phyloP scores from a whole-genome alignment of 768 basidiomycete genomes.

The Tubosaeta brunneosetosa region DNA sequence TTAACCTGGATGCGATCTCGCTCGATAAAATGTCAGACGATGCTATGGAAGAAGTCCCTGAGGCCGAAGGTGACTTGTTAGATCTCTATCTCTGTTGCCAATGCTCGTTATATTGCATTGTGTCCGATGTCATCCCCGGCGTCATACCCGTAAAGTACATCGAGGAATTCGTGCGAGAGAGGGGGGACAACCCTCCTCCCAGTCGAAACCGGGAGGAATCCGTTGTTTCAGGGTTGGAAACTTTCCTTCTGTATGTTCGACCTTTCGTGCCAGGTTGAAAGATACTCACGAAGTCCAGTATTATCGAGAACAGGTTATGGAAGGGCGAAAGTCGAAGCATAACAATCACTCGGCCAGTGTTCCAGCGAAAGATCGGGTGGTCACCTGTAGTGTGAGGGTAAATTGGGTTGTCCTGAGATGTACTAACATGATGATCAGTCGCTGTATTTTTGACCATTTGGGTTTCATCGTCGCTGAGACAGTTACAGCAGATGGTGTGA shows the following conservation, averaged over 20 bases:
- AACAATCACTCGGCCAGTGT: constrained; percentile 48
- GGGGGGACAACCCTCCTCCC: constrained; percentile 48
- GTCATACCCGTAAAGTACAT: constrained; percentile 60
- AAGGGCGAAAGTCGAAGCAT: constrained; percentile 58
- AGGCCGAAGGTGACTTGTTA: constrained; percentile 51
- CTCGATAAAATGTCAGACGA: constrained; percentile 25
- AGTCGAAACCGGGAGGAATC: constrained; percentile 54
- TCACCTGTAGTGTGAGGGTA: constrained; percentile 49
- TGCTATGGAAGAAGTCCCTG: constrained; percentile 29
- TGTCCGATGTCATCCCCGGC: constrained; percentile 66
- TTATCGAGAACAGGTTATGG: constrained; percentile 75
- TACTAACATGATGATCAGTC: constrained; percentile 27
- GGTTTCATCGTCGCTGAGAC: constrained; percentile 33
- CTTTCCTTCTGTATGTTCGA: constrained; percentile 54
- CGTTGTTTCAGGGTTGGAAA: constrained; percentile 58
- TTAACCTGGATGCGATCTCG: constrained; percentile 30
- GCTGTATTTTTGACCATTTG: constrained; percentile 38
- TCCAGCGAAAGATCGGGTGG: constrained; percentile 68
- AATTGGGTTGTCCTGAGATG: neutral
- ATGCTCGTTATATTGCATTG: constrained; percentile 70
- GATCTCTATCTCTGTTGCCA: constrained; percentile 85
- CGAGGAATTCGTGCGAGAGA: constrained; percentile 63
- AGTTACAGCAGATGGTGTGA: constrained; percentile 20
- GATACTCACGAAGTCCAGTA: constrained; percentile 36
- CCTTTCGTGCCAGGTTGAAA: neutral